phyloP scores from a whole-genome alignment of 495 filamentous ascomycete genomes.

The Tuber umbilicatum region DNA sequence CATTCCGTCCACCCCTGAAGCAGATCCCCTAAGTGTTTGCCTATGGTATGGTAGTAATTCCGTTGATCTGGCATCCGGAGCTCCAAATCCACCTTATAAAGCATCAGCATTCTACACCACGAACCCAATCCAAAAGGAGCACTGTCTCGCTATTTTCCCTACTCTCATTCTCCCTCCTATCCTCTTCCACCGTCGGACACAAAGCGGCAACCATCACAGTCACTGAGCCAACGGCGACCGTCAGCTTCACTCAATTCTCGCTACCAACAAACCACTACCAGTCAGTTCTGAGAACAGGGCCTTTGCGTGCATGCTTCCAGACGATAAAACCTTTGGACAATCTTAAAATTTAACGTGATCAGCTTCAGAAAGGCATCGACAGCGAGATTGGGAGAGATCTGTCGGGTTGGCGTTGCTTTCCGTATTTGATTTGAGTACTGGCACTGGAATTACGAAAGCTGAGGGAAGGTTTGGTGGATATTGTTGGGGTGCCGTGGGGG shows the following conservation, averaged over 20 bases:
- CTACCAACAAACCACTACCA: not conserved
- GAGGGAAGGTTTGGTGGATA: not conserved
- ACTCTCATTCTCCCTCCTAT: not conserved
- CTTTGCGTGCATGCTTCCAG: constrained; percentile 8
- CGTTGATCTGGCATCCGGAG: not conserved
- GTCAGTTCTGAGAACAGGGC: not conserved
- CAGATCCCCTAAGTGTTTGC: not conserved
- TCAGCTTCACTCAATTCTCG: not conserved
- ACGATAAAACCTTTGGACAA: constrained; percentile 1
- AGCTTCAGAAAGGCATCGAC: not conserved
- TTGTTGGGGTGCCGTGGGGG: not conserved
- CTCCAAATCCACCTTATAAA: not conserved
- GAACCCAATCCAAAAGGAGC: not conserved
- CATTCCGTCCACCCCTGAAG: not conserved
- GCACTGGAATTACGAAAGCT: constrained; percentile 8
- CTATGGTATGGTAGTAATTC: not conserved
- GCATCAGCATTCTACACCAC: not conserved
- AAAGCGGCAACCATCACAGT: not conserved
- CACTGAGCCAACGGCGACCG: not conserved
- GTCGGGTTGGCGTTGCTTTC: constrained; percentile 4
- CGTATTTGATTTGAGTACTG: constrained; percentile 4
- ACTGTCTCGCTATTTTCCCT: not conserved
- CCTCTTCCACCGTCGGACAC: not conserved
- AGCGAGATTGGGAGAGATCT: not conserved
- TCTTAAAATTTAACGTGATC: not conserved